These are phyloP conservation scores for Pythium plurisporium DNA, from an alignment of 352 stramenopile species.

Conservation along the genomic window DNA sequence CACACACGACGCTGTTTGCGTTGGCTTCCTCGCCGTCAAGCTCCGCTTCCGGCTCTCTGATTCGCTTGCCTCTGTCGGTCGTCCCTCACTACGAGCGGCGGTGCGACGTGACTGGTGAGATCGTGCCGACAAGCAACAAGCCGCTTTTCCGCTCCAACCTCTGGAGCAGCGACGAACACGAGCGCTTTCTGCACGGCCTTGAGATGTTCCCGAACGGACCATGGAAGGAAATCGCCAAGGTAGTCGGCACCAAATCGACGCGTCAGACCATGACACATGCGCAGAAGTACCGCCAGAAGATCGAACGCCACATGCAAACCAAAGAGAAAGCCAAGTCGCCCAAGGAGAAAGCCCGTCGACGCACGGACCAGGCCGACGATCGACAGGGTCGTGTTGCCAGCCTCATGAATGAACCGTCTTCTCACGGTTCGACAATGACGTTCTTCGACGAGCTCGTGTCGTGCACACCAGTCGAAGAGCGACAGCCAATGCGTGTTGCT, in stretches of 20 bases:
- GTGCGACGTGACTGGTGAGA: background rate
- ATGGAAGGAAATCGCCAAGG: background rate
- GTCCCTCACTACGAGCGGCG: background rate
- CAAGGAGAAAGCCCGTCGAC: background rate
- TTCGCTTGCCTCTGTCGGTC: background rate
- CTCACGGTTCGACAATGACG: background rate
- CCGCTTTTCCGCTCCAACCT: background rate
- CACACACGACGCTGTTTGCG: background rate
- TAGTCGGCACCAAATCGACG: background rate
- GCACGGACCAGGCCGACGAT: background rate
- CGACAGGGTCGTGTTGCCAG: background rate
- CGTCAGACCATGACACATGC: background rate
- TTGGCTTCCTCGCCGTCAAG: background rate
- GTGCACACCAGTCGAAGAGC: background rate
- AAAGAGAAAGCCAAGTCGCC: background rate
- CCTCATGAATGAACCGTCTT: too few species aligned
- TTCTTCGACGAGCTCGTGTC: background rate
- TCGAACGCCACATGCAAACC: background rate
- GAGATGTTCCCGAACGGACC: background rate
- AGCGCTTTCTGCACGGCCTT: background rate
- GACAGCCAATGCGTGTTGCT: background rate
- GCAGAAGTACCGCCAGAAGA: background rate
- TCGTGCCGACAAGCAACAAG: background rate
- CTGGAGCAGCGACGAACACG: background rate
- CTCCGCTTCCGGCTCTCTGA: background rate